Percentiles rank a stretch among this genome's conserved stretches.
Evolutionary conservation across 345 rosid genomes (phyloP).

Genomic region (Reutealis trisperma): DNA sequence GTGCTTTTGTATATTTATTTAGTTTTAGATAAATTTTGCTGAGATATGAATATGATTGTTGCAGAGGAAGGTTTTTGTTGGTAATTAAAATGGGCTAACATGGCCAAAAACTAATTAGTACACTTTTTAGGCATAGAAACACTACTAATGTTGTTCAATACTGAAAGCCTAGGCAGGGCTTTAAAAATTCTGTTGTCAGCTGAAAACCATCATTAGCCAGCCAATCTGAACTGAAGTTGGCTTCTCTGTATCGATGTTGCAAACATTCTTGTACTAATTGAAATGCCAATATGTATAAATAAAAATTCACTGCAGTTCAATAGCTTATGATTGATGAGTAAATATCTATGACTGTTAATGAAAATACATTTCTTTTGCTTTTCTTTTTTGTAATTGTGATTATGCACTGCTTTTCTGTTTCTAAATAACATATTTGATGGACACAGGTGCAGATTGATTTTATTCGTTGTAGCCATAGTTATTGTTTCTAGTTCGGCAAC

Average conservation of each 20-base stretch:
- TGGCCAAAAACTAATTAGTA: neutral
- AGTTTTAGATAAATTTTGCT: neutral
- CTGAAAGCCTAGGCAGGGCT: neutral
- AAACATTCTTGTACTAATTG: neutral
- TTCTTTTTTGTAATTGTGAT: neutral
- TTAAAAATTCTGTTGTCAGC: neutral
- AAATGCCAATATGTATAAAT: neutral
- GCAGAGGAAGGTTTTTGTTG: neutral
- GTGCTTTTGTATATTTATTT: slow-evolving; percentile 13
- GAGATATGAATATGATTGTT: slow-evolving; percentile 2
- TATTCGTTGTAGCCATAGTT: slow-evolving; percentile 6
- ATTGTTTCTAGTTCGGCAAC: slow-evolving; percentile 6
- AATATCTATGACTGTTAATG: neutral
- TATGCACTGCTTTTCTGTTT: neutral
- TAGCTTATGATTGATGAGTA: neutral
- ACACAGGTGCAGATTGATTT: slow-evolving; percentile 33
- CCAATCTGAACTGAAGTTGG: neutral
- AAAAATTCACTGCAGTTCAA: neutral
- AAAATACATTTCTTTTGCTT: neutral
- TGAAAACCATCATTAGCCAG: neutral
- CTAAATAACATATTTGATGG: slow-evolving; percentile 13
- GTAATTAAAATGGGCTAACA: neutral
- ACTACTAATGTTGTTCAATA: neutral
- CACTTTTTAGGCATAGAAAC: neutral
- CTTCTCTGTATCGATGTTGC: neutral